Evolutionary conservation across 2,329 filamentous ascomycete species (phyloP), one percentile per base, ranked within the genome.

Genomic region (Sporothrix protearum): DNA sequence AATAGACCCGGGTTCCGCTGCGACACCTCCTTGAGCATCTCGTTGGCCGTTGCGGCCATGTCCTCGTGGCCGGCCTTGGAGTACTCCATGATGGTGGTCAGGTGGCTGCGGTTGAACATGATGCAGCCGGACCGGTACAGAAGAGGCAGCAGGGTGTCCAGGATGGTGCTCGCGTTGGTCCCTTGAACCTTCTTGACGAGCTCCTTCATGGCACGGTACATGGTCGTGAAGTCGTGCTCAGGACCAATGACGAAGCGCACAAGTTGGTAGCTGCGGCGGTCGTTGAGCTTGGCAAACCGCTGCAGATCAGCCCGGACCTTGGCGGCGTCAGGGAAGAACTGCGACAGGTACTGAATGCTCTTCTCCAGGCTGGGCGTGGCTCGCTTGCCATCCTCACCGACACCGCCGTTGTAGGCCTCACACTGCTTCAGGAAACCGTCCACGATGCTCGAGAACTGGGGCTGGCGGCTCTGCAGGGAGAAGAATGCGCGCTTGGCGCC

Each of bases 21-120:
- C 0, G 96, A 98, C 39, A 98, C 97, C 78, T 97, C 92, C 77
- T 93, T 95, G 64, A 98, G 86, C 69, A 98, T 86, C 77, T 97
- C 92, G 77, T 97, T 94, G 1, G 96, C 95, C 16, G 92, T 89
- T 25, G 87, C 83, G 6, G 91, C 92, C 66, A 97, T 84, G 0
- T 90, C 91, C 66, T 92, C 89, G 77, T 94, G 91, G 77, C 97
- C 91, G 10, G 89, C 94, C 77, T 93, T 91, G 12, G 94, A 94
- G 77, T 91, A 92, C 72, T 94, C 91, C 83, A 98, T 92, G 74
- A 98, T 95, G 0, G 93, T 90, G 2, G 94, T 89, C 22, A 99
- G 89, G 78, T 99, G 94, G 78, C 95, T 98, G 77, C 92, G 90
- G 82, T 97, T 99, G 83, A 96, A 97, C 75, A 97, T 87, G 74